Evolutionary conservation across 1,139 yeast species (phyloP), one percentile per base, ranked within the genome.

Genomic region (Arxiozyma bovina): DNA sequence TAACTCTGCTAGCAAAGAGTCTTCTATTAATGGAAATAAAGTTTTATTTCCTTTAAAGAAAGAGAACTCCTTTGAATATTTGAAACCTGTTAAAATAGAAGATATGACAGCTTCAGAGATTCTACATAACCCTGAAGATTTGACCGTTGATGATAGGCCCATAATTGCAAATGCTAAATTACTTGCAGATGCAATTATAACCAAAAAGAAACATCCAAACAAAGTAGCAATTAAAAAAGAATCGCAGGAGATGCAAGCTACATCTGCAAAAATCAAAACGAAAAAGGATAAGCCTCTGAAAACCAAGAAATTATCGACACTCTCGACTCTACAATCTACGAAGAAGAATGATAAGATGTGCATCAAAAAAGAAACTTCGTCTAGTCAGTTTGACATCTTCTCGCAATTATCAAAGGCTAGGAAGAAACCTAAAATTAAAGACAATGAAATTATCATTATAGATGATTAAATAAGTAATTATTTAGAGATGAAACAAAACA

Each of bases 71-170:
- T 52, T 44, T 41, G 47, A 30, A 25, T 34, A 12, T 42, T 18
- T 43, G 5, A 40, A 41, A 20, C 30, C 48, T 17, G 42, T 47
- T 11, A 52, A 59, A 42, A 22, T 50, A 1, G 60, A 54, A 43
- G 62, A 63, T 48, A 60, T 63, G 7, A 68, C 71, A 1, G 70
- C 71, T 1, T 68, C 69, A 7, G 69, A 68, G 53, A 54, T 68
- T 12, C 52, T 68, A 30, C 70, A 68, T 56, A 54, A 68, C 54
- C 69, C 70, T 1, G 54, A 59, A 21, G 68, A 65, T 45, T 47
- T 61, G 22, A 51, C 47, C 2, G 58, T 66, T 30, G 71, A 68
- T 53, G 59, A 62, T 50, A 56, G 70, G 30, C 70, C 70, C 1
- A 67, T 68, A 30, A 56, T 68, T 41, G 58, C 71, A 1, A 61